These are phyloP conservation scores for Globisporangium middletonii DNA, from an alignment of 352 stramenopile genomes.

Conservation along the genomic window DNA sequence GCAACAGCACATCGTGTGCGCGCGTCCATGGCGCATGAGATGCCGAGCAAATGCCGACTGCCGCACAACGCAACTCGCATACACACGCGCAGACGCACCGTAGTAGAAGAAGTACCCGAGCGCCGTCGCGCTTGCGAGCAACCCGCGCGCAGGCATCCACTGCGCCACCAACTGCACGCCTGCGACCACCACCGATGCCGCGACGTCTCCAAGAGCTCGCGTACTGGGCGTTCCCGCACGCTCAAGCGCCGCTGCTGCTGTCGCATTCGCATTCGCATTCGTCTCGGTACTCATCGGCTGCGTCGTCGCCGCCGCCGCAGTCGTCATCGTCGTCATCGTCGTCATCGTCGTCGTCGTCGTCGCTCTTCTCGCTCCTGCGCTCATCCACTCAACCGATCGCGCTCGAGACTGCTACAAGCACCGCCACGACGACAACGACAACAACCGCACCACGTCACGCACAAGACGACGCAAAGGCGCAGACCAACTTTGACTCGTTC, in stretches of 20 bases:
- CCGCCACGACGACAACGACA: neutral
- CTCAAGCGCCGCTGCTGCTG: slow-evolving; percentile 25
- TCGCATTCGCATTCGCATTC: neutral
- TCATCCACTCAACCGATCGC: neutral
- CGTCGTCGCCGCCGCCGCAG: slow-evolving; percentile 10
- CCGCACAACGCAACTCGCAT: neutral
- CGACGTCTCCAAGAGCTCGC: slow-evolving; percentile 41
- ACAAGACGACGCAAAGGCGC: slow-evolving; percentile 22
- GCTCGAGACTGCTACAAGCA: neutral
- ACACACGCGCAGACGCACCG: slow-evolving; percentile 21
- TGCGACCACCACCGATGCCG: slow-evolving; percentile 26
- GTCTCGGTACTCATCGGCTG: neutral
- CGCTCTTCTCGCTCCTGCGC: neutral
- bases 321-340: slow-evolving; percentile 9
- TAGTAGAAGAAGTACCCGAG: slow-evolving; percentile 45
- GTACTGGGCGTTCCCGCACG: slow-evolving; percentile 18
- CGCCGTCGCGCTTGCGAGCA: slow-evolving; percentile 17
- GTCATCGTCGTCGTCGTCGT: slow-evolving; percentile 12
- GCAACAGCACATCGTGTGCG: slow-evolving; percentile 1
- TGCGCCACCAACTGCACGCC: slow-evolving; percentile 21
- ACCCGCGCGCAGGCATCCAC: slow-evolving; percentile 32
- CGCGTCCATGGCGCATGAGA: neutral
- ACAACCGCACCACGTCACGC: neutral
- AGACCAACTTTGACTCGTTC: slow-evolving; percentile 22
- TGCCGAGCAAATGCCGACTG: neutral